A percentile compares a stretch with the other conserved stretches of the same genome.
These are phyloP conservation scores for Moesziomyces aphidis DNA, from an alignment of 1,284 basidiomycete genomes.

Conservation along the genomic window DNA sequence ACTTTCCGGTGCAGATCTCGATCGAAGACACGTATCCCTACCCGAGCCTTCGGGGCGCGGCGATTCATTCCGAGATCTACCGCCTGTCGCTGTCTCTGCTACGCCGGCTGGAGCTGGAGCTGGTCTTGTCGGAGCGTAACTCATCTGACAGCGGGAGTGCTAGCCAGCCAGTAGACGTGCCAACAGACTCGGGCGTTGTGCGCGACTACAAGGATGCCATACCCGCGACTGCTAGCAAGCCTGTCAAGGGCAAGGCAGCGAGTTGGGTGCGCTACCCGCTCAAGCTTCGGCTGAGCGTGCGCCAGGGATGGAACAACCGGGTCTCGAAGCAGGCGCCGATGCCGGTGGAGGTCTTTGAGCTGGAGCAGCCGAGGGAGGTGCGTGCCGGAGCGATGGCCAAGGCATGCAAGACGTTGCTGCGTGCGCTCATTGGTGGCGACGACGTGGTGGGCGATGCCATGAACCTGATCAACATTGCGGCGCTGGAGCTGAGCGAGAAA, in stretches of 20 bases:
- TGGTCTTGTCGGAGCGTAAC: slow-evolving; percentile 13
- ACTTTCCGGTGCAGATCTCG: slow-evolving; percentile 66
- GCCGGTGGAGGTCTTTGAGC: slow-evolving; percentile 59
- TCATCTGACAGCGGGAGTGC: not conserved
- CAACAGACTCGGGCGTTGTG: slow-evolving; percentile 18
- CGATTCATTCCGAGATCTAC: slow-evolving; percentile 38
- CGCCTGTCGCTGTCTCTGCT: slow-evolving; percentile 46
- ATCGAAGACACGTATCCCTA: slow-evolving; percentile 67
- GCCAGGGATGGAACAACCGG: slow-evolving; percentile 49
- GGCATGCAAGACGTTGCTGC: slow-evolving; percentile 29
- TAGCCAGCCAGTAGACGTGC: not conserved
- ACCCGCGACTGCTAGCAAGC: no score
- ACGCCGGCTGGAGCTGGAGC: slow-evolving; percentile 57
- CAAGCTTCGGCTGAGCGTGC: slow-evolving; percentile 48
- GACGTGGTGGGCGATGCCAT: slow-evolving; percentile 44
- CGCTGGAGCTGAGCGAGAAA: slow-evolving; percentile 47
- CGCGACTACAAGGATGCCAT: slow-evolving; percentile 29
- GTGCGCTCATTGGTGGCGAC: slow-evolving; percentile 44
- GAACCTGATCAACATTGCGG: slow-evolving; percentile 62
- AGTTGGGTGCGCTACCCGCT: slow-evolving; percentile 58
- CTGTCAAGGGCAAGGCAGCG: not conserved
- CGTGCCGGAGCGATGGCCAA: slow-evolving; percentile 33
- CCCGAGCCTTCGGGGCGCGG: slow-evolving; percentile 34
- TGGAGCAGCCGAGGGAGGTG: slow-evolving; percentile 11
- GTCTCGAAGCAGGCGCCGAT: slow-evolving; percentile 51